These are phyloP conservation scores for Diplodia corticola DNA, from an alignment of 2,329 filamentous ascomycete genomes.

Conservation along the genomic window DNA sequence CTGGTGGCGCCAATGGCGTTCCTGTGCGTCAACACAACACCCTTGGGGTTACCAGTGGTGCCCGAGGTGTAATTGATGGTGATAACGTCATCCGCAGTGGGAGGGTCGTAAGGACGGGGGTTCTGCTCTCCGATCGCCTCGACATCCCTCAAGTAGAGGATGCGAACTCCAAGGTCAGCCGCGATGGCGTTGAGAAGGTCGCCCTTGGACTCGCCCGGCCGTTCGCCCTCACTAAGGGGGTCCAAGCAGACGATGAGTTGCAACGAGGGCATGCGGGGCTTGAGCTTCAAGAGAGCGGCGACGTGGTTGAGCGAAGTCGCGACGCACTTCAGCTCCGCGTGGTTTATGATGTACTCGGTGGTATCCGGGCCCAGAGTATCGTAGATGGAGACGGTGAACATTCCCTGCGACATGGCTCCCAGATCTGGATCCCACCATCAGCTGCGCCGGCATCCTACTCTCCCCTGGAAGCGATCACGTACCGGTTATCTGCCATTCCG, in stretches of 20 bases:
- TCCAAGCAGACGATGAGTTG: slow-evolving; percentile 90
- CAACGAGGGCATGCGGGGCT: slow-evolving; percentile 71
- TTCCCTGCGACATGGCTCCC: slow-evolving; percentile 79
- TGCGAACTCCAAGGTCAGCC: slow-evolving; percentile 69
- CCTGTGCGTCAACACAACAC: slow-evolving; percentile 77
- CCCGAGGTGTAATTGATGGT: slow-evolving; percentile 93
- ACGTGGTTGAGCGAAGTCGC: slow-evolving; percentile 80
- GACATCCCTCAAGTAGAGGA: slow-evolving; percentile 78
- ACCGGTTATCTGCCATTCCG: slow-evolving; percentile 86
- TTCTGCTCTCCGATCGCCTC: slow-evolving; percentile 75
- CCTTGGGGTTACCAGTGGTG: slow-evolving; percentile 80
- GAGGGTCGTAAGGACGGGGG: slow-evolving; percentile 69
- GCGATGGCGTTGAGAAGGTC: slow-evolving; percentile 76
- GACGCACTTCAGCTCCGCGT: slow-evolving; percentile 73
- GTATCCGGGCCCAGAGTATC: slow-evolving; percentile 91
- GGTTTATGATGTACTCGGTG: slow-evolving; percentile 94
- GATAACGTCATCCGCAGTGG: slow-evolving; percentile 71
- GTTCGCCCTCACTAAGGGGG: slow-evolving; percentile 76
- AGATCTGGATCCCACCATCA: slow-evolving; percentile 60
- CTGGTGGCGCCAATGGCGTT: slow-evolving; percentile 75
- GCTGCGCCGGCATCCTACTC: no score
- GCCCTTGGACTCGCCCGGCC: slow-evolving; percentile 73
- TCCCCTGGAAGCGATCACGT: slow-evolving; percentile 29
- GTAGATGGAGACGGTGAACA: slow-evolving; percentile 92
- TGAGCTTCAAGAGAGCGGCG: slow-evolving; percentile 76